A percentile compares a stretch with the other conserved stretches of the same genome.
These are phyloP conservation scores for Eucalyptus guilfoylei DNA, from an alignment of 345 rosid species.

Conservation along the genomic window DNA sequence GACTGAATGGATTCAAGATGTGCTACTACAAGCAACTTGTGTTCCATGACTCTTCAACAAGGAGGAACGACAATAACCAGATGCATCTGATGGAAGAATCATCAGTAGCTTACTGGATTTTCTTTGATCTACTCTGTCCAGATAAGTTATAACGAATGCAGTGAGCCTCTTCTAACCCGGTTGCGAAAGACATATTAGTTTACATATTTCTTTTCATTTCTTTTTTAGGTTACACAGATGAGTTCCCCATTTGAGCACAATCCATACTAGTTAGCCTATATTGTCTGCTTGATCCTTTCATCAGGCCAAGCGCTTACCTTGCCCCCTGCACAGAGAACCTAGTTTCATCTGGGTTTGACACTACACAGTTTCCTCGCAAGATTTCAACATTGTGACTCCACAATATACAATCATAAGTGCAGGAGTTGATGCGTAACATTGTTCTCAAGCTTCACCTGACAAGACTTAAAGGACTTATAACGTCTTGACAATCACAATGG, in stretches of 20 bases:
- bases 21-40: neutral
- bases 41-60: neutral
- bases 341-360: neutral
- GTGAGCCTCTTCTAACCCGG: neutral
- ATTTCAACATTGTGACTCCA: neutral
- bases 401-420: neutral
- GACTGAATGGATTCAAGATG: neutral
- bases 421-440: neutral
- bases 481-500: neutral
- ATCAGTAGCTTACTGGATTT: neutral
- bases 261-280: neutral
- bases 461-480: neutral
- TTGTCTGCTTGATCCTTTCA: neutral
- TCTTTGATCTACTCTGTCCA: neutral
- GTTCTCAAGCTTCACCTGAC: neutral
- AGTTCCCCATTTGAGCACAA: neutral
- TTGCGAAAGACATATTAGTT: neutral
- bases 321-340: neutral
- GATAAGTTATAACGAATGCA: neutral
- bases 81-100: neutral
- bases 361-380: neutral
- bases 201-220: no score
- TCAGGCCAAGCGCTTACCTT: neutral
- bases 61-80: neutral
- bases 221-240: neutral